These are phyloP conservation scores for Cutaneotrichosporon cyanovorans DNA, from an alignment of 1,284 basidiomycete genomes.

Conservation along the genomic window DNA sequence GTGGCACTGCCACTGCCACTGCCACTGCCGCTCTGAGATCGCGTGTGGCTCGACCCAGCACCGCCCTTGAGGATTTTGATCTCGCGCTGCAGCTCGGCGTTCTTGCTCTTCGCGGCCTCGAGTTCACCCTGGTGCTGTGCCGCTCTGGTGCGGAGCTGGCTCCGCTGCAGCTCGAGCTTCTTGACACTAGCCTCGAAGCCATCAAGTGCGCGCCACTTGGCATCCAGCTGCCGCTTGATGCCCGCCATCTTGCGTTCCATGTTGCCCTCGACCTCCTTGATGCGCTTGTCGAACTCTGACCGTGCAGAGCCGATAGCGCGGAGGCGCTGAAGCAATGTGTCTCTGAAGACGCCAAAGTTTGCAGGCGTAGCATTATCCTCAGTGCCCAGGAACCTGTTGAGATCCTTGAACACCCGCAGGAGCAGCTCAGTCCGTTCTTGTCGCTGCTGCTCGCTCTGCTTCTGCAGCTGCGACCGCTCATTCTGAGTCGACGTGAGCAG, in stretches of 20 bases:
- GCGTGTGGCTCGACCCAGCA: too few species aligned
- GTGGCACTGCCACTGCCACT: background rate
- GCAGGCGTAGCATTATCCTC: constrained; percentile 51
- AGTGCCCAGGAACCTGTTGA: constrained; percentile 86
- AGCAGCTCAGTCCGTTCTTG: constrained; percentile 87
- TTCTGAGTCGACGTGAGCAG: constrained; percentile 77
- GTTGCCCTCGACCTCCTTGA: constrained; percentile 65
- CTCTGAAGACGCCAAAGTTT: constrained; percentile 81
- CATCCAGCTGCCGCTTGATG: constrained; percentile 80
- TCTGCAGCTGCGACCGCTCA: constrained; percentile 61
- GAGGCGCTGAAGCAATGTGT: constrained; percentile 81
- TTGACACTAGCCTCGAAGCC: constrained; percentile 84
- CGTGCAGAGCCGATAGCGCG: constrained; percentile 76
- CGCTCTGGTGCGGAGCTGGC: constrained; percentile 78
- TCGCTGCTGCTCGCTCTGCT: constrained; percentile 77
- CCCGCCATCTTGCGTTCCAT: constrained; percentile 48
- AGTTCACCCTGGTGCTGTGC: constrained; percentile 78
- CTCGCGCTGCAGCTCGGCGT: constrained; percentile 59
- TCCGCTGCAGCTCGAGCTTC: constrained; percentile 71
- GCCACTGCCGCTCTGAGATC: too few species aligned
- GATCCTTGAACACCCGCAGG: constrained; percentile 85
- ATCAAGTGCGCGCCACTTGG: constrained; percentile 85
- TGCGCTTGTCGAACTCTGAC: constrained; percentile 74
- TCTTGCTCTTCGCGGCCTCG: constrained; percentile 72
- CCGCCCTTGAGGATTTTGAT: background rate